Conservation (phyloP, 305 asterid species). For the Striga hermonthica region DNA sequence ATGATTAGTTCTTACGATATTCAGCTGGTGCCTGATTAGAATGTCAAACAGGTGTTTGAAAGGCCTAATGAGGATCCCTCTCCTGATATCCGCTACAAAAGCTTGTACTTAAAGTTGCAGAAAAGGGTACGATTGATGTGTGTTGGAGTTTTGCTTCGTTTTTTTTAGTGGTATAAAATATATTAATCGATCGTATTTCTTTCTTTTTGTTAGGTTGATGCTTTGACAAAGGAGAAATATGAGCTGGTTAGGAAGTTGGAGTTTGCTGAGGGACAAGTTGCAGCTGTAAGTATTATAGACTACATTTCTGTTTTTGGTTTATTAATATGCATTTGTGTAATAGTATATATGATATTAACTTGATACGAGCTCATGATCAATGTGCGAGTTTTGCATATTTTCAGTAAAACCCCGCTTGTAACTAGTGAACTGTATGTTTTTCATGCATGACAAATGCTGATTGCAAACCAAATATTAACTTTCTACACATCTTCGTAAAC, state of each 20-base stretch:
- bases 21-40: neutral
- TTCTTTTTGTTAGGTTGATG: conserved; percentile 38
- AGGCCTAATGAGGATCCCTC: conserved; percentile 22
- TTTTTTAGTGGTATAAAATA: neutral
- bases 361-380: neutral
- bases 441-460: neutral
- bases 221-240: conserved; percentile 37
- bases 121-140: conserved; percentile 36
- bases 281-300: conserved; percentile 39
- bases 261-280: conserved; percentile 45
- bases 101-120: conserved; percentile 42
- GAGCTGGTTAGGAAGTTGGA: conserved; percentile 44
- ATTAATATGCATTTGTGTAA: neutral
- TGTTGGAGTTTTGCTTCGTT: neutral
- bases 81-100: conserved; percentile 36
- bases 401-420: neutral
- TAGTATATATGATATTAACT: neutral
- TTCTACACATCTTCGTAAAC: too few species aligned
- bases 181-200: neutral
- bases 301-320: neutral
- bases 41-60: conserved; percentile 31
- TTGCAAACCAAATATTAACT: neutral
- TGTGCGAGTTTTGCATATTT: neutral
- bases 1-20: too few species aligned
- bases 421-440: neutral